Evolutionary conservation across 306 rosid species (phyloP), one percentile per base, ranked within the genome.

Genomic region (Prinsepia uniflora): DNA sequence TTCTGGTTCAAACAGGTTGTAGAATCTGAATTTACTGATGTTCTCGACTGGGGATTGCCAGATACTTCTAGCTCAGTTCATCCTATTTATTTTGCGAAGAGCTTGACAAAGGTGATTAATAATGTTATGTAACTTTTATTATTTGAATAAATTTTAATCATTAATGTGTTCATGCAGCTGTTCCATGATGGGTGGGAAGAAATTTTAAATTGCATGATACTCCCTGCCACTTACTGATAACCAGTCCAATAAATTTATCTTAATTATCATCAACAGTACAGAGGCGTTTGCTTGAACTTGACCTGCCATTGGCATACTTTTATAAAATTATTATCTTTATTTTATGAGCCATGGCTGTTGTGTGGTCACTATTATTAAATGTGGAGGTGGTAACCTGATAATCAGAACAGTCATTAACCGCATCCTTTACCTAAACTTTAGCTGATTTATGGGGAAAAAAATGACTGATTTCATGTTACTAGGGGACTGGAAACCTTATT

Each of bases 1-100:
- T 66, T 72, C 75, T 84, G 73, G 63, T 75, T 64, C 60, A 39
- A 70, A 50, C 79, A 92, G 98, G 84, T 53, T 75, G 76, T 77
- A 57, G 92, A 85, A 48, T 67, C 83, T 54, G 89, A 88, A 65
- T 79, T 69, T 55, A 66, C 76, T 62, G 80, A 85, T 36, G 55
- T 78, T 78, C 80, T 75, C 47, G 85, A 84, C 65, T 83, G 86
- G 92, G 87, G 77, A 72, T 61, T 56, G 62, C 81, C 90, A 47
- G 73, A 86, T 68, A 50, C 82, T 40, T 56, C 84, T 41, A 60
- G 68, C 75, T 71, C 56, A 55, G 76, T 82, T 78, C 98, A 93
- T 87, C 98, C 98, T 22, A 22, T 90, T 74, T 86, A 81, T 81
- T 90, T 93, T 84, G 81, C 96, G 3, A 93, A 93, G 84, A 85